Conservation (phyloP, 164 flowering plant species). For the Dillenia suffruticosa region DNA sequence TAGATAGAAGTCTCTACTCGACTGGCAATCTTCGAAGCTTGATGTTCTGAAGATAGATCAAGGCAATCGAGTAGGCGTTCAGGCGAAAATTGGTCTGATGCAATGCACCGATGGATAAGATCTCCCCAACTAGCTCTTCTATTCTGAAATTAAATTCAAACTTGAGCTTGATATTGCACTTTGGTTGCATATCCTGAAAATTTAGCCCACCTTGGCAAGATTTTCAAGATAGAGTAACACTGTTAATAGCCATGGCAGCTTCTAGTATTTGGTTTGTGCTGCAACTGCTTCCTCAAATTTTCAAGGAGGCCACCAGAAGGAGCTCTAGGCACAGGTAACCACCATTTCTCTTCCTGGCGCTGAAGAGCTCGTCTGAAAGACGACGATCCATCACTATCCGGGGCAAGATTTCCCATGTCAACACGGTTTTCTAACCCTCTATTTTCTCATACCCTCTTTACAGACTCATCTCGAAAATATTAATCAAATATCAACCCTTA, state of each 20-base stretch:
- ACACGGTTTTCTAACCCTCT: constrained; percentile 10
- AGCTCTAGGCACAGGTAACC: constrained; percentile 67
- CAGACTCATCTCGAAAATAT: too few relatives aligned
- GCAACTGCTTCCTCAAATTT: constrained; percentile 40
- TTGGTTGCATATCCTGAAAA: too few relatives aligned
- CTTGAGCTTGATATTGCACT: not conserved
- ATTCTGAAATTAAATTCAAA: constrained; percentile 35
- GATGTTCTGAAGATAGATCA: constrained; percentile 59
- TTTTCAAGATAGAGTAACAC: constrained; percentile 36
- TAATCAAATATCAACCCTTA: too few relatives aligned
- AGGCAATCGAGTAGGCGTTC: constrained; percentile 51
- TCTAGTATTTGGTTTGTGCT: constrained; percentile 55
- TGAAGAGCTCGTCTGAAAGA: constrained; percentile 34
- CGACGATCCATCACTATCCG: constrained; percentile 43
- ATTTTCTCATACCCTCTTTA: too few relatives aligned
- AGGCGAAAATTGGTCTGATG: constrained; percentile 51
- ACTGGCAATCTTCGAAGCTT: constrained; percentile 57
- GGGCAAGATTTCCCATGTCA: constrained; percentile 53
- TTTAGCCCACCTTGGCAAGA: constrained; percentile 45
- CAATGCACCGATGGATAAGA: constrained; percentile 42
- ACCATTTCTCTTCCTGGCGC: constrained; percentile 67
- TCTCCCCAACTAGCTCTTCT: constrained; percentile 53
- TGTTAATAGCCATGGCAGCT: constrained; percentile 65
- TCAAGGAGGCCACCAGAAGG: constrained; percentile 53
- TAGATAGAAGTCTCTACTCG: constrained; percentile 51